phyloP scores from a whole-genome alignment of 73 alveolate genomes.

The Paramecium sexaurelia region DNA sequence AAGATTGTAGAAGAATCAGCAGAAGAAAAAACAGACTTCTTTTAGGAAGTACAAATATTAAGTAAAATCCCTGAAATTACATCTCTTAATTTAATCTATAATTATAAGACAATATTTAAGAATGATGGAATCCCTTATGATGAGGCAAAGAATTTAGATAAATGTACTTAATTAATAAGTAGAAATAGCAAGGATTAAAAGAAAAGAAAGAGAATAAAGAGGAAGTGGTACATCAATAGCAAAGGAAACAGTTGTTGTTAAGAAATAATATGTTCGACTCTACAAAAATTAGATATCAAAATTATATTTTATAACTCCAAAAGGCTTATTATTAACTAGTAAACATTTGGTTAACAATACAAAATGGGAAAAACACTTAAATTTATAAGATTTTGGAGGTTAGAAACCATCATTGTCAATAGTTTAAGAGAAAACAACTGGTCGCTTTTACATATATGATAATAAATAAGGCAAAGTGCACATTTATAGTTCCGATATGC shows the following conservation, averaged over 20 bases:
- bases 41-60: background rate
- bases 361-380: background rate
- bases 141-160: constrained; percentile 22
- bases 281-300: constrained; percentile 5
- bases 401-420: constrained; percentile 24
- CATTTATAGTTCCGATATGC: constrained; percentile 25
- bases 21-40: constrained; percentile 19
- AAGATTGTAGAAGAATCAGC: background rate
- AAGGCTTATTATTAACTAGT: background rate
- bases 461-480: constrained; percentile 40
- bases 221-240: constrained; percentile 3
- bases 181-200: background rate
- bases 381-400: constrained; percentile 14
- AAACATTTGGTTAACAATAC: background rate
- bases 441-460: constrained; percentile 46
- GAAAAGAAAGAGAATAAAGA: constrained; percentile 30
- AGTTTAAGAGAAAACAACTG: constrained; percentile 40
- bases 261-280: constrained; percentile 27
- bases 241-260: background rate
- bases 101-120: constrained; percentile 38
- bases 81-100: background rate
- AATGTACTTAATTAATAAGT: background rate
- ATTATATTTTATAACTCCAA: background rate
- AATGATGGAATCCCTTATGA: constrained; percentile 33
- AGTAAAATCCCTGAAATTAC: constrained; percentile 39